phyloP scores from a whole-genome alignment of 192 early-diverging fungal genomes.

The Lobosporangium transversale region DNA sequence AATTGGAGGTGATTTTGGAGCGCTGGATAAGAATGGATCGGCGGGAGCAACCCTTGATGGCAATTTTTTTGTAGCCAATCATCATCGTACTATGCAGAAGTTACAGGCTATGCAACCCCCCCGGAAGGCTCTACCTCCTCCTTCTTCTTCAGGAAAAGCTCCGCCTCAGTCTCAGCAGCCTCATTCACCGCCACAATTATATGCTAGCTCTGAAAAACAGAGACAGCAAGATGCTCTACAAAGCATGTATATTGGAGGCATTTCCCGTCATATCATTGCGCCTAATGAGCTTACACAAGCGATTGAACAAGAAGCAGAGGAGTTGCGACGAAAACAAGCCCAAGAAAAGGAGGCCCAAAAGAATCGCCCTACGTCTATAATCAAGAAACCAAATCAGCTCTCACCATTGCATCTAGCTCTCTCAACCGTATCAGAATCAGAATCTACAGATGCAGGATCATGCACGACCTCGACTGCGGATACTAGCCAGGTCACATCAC shows the following conservation, averaged over 20 bases:
- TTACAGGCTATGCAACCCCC: conserved; percentile 19
- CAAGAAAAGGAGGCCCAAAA: conserved; percentile 7
- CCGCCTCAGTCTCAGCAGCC: conserved; percentile 3
- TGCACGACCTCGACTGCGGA: neutral
- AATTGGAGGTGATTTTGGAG: conserved; percentile 24
- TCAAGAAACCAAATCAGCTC: conserved; percentile 6
- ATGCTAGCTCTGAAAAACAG: too few species aligned
- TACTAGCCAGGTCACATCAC: neutral
- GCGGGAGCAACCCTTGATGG: conserved; percentile 25
- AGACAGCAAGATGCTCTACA: conserved; percentile 14
- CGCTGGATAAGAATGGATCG: conserved; percentile 15
- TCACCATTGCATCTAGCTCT: conserved; percentile 2
- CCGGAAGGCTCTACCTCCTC: neutral
- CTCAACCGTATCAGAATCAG: conserved; percentile 22
- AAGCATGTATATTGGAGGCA: conserved; percentile 11
- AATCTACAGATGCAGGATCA: neutral
- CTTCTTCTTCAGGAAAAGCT: neutral
- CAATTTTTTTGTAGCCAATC: conserved; percentile 43
- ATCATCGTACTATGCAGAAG: conserved; percentile 48
- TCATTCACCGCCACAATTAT: conserved; percentile 5
- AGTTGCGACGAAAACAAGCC: conserved; percentile 21
- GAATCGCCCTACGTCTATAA: conserved; percentile 41
- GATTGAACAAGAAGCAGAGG: conserved; percentile 38
- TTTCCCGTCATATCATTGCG: conserved; percentile 42
- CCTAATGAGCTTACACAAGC: conserved; percentile 39